These are phyloP conservation scores for Plasmodium fragile DNA, from an alignment of 169 alveolate genomes.

Conservation along the genomic window DNA sequence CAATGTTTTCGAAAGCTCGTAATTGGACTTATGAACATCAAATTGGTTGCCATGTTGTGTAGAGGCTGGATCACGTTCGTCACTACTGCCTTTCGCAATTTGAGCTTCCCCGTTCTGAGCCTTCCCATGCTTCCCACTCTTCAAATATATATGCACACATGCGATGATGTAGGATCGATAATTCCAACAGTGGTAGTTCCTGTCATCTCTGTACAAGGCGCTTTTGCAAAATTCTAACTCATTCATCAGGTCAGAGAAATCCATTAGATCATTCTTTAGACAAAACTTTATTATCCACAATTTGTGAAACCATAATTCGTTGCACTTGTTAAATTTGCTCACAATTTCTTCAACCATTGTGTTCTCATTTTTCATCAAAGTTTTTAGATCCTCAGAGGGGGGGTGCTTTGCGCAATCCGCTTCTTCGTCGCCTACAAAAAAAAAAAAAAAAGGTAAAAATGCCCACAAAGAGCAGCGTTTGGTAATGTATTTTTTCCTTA, in stretches of 20 bases:
- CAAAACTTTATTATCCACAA: slow-evolving; percentile 48
- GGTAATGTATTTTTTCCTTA: not conserved
- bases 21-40: slow-evolving; percentile 36
- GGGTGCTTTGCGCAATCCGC: not conserved
- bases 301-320: slow-evolving; percentile 74
- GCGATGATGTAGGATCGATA: slow-evolving; percentile 62
- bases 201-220: slow-evolving; percentile 39
- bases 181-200: slow-evolving; percentile 74
- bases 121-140: not conserved
- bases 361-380: slow-evolving; percentile 47
- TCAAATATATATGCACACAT: slow-evolving; percentile 27
- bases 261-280: slow-evolving; percentile 36
- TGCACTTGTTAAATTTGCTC: slow-evolving; percentile 39
- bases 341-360: slow-evolving; percentile 56
- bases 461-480: not conserved
- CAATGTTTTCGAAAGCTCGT: slow-evolving; percentile 35
- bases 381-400: slow-evolving; percentile 9
- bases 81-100: not conserved
- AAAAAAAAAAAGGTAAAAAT: not conserved
- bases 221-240: slow-evolving; percentile 62
- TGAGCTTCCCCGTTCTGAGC: not conserved
- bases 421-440: slow-evolving; percentile 15
- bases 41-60: not conserved
- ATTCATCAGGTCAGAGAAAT: slow-evolving; percentile 14
- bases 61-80: not conserved